Evolutionary conservation across 768 basidiomycete genomes (phyloP), one percentile per base, ranked within the genome.

Genomic region (Neoboletus magnificus): DNA sequence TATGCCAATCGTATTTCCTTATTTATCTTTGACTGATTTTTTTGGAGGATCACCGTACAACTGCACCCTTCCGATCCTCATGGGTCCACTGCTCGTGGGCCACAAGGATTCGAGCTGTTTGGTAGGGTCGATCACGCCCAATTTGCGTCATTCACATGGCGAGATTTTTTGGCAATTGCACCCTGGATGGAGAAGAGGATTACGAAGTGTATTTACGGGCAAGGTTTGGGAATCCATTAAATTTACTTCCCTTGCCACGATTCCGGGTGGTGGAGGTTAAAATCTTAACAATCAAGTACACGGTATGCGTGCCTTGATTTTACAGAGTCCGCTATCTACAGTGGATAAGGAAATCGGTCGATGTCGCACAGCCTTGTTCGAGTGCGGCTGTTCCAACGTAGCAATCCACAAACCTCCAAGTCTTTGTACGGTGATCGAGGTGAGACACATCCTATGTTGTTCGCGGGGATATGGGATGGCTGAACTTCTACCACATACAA

Each of bases 161-260:
- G 74, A 20, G 91, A 92, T 66, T 71, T 93, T 37, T 77, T 77
- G 66, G 78, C 82, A 32, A 82, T 91, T 54, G 87, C 90, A 37
- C 91, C 89, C 4, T 92, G 91, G 91, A 80, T 92, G 74, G 79
- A 85, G 54, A 81, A 84, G 50, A 75, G 74, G 52, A 77, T 89
- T 54, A 79, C 83, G 30, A 84, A 77, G 64, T 80, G 76, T 63
- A 84, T 91, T 57, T 77, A 83, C 54, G 91, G 90, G 1, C 78
- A 81, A 48, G 87, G 89, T n/a, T 73, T 92, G 39, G 89, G 89
- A 33, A 77, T 81, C 50, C 77, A 61, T 46, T 60, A 37, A n/a
- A 55, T 53, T 33, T 39, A 46, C 36, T 8, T 46, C 47, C 49
- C 33, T 13, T 51, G 42, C 33, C 29, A 49, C 16, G 23, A 50